Evolutionary conservation across 495 filamentous ascomycete species (phyloP).

Genomic region (Aspergillus taichungensis): DNA sequence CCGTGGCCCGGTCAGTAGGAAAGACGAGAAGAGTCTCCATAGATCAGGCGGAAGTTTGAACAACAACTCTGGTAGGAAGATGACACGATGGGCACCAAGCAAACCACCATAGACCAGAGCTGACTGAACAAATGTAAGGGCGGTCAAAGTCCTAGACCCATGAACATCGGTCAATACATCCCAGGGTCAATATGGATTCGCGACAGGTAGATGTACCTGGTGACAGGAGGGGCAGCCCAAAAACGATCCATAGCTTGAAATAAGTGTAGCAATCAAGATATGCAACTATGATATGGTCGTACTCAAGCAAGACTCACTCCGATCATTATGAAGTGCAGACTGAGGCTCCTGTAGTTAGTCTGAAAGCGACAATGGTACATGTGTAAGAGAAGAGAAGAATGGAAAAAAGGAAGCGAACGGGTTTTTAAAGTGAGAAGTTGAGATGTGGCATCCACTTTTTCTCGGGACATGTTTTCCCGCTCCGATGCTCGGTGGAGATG

Average conservation of each 20-base stretch:
- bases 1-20: slow-evolving; percentile 57
- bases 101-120: slow-evolving; percentile 51
- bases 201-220: slow-evolving; percentile 45
- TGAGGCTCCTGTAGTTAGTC: no score
- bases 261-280: background rate
- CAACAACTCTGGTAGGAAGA: slow-evolving; percentile 49
- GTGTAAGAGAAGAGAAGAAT: slow-evolving; percentile 5
- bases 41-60: slow-evolving; percentile 58
- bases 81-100: slow-evolving; percentile 42
- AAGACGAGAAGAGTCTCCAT: slow-evolving; percentile 62
- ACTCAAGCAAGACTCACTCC: background rate
- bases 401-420: slow-evolving; percentile 5
- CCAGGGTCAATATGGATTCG: background rate
- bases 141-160: slow-evolving; percentile 56
- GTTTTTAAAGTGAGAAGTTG: background rate
- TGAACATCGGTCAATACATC: background rate
- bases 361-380: background rate
- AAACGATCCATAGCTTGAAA: slow-evolving; percentile 48
- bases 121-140: slow-evolving; percentile 56
- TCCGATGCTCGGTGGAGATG: background rate
- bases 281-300: background rate
- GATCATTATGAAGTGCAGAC: background rate
- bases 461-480: slow-evolving; percentile 12
- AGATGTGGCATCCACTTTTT: background rate
- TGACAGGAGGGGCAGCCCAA: slow-evolving; percentile 61